Evolutionary conservation across 2,329 filamentous ascomycete genomes (phyloP), one percentile per base, ranked within the genome.

Genomic region (Ustulina deusta): DNA sequence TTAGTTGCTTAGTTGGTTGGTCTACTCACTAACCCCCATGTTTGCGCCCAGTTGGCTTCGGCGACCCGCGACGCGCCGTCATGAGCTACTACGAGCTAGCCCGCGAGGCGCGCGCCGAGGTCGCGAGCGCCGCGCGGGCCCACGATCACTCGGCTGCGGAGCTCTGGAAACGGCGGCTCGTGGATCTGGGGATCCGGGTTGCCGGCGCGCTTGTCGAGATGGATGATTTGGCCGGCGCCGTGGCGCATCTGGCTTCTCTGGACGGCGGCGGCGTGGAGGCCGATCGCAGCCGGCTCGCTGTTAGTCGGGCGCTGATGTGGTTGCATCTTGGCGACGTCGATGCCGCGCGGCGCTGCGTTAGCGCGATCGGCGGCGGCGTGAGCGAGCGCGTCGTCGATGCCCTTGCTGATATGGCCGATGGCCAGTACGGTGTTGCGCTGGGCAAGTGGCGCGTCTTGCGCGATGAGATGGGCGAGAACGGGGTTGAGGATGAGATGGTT

Each of bases 51-150:
- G 49, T 97, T 52, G 93, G 93, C 0, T 97, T 96, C 71, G 91
- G 91, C 3, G 96, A 99, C 79, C 88, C 90, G 57, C 86, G 95
- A 4, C 87, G 94, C 69, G 92, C 93, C 3, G 90, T 99, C 65
- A 95, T 96, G 85, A 92, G 92, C 51, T 93, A 97, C 77, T 97
- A 97, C 77, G 94, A 97, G 70, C 85, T 98, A 1, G 94, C 91
- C 0, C 82, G 92, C 9, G 93, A 97, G 78, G 93, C 93, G 1
- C 85, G 94, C 20, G 82, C 83, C 1, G 85, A 86, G 64, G 82
- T 93, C 5, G 80, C 82, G 20, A 83, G 81, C 36, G 84, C 87
- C 0, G 76, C 74, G 5, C 75, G 73, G 11, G 74, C 72, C 36
- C 82, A 83, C 44, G 84, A 86, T 10, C 83, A 86, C 58, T 84